phyloP scores from a whole-genome alignment of 2,329 filamentous ascomycete species.

The Akanthomyces dipterigenus region DNA sequence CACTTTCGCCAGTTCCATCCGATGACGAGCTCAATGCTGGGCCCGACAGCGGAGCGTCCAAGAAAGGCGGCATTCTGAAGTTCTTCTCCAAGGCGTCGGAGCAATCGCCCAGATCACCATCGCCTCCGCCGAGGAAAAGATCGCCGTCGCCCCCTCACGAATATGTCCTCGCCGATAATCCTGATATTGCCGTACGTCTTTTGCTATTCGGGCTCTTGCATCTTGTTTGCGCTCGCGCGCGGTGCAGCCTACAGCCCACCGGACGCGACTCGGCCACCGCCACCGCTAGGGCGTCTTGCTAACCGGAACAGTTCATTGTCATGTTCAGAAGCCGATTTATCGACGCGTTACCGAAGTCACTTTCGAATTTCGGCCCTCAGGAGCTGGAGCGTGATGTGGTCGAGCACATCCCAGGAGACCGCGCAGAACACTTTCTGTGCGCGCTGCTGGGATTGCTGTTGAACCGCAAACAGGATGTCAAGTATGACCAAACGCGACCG shows the following conservation, averaged over 20 bases:
- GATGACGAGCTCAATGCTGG: slow-evolving; percentile 46
- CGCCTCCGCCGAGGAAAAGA: slow-evolving; percentile 67
- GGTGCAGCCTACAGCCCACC: not conserved
- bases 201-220: not conserved
- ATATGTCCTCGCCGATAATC: slow-evolving; percentile 82
- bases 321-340: slow-evolving; percentile 95
- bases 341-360: slow-evolving; percentile 80
- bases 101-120: slow-evolving; percentile 47
- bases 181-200: slow-evolving; percentile 79
- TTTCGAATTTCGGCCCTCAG: slow-evolving; percentile 87
- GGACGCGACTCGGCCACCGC: slow-evolving; percentile 30
- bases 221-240: not conserved
- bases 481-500: slow-evolving; percentile 53
- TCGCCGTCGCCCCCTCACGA: slow-evolving; percentile 86
- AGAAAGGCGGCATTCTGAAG: slow-evolving; percentile 56
- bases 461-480: slow-evolving; percentile 97
- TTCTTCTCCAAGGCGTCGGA: slow-evolving; percentile 57
- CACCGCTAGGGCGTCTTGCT: slow-evolving; percentile 20
- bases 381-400: slow-evolving; percentile 85
- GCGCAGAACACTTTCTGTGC: slow-evolving; percentile 83
- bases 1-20: slow-evolving; percentile 37
- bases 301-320: slow-evolving; percentile 72
- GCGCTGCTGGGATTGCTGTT: slow-evolving; percentile 80
- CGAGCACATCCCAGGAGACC: slow-evolving; percentile 70
- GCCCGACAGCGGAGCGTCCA: slow-evolving; percentile 28